Evolutionary conservation across 768 basidiomycete species (phyloP), one percentile per base, ranked within the genome.

Genomic region (Nidula microcarpa): DNA sequence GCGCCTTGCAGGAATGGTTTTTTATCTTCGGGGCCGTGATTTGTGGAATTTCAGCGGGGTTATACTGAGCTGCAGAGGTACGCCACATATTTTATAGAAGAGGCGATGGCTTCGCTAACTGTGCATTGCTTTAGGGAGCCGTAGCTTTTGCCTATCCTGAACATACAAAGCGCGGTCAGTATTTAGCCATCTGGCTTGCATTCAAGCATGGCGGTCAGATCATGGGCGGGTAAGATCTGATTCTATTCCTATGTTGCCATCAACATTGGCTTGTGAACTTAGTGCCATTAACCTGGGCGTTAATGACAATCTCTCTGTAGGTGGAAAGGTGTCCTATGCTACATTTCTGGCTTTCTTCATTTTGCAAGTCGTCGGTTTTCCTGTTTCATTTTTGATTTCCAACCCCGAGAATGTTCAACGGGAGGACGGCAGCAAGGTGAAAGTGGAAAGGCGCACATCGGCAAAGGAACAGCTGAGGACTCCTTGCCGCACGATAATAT

Each of bases 51-150:
- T 62, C 59, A 2, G 57, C 53, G 18, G 54, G 57, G 13, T 46
- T 62, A 23, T 58, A 60, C 41, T 58, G 59, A 54, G 57, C 57
- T 33, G 55, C 59, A 48, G 55, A 62, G 57, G 59, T 58, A 14
- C 49, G 10, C 4, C 16, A 41, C 39, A 11, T 41, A 13, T 13
- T 4, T 41, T 16, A 11, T 41, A 16, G 39, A 41, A 41, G 16
- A 41, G 23, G 23, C 23, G 23, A 30, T 41, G 16, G 16, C 39
- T 41, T 41, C 16, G 5, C 16, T 13, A 11, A 13, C 39, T 13
- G 11, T 13, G 11, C 16, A 41, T 41, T 16, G 16, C 39, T 14
- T 2, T 18, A 53, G 52, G 52, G 52, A n/a, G 52, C 45, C 16
- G 39, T 53, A 13, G 52, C 48, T 11, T 33, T 53, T 14, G 44